These are phyloP conservation scores for Plasmodium ovale DNA, from an alignment of 169 alveolate species.

Conservation along the genomic window DNA sequence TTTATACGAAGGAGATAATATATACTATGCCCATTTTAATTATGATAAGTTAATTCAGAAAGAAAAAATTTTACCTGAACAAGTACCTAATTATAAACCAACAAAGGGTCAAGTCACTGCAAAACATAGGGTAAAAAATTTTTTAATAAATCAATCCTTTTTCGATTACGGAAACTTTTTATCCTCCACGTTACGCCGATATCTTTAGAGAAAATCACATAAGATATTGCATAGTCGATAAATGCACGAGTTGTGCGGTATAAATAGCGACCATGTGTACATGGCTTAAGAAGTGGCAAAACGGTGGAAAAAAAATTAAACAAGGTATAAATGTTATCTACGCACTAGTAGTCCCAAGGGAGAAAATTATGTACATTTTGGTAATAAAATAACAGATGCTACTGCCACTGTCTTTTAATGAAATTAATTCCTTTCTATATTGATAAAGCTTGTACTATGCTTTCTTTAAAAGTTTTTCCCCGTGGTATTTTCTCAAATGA, in stretches of 20 bases:
- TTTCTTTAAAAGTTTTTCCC: slow-evolving; percentile 2
- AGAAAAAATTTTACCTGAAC: slow-evolving; percentile 39
- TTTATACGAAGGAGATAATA: slow-evolving; percentile 68
- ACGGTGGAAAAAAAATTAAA: no score
- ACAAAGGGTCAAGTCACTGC: slow-evolving; percentile 11
- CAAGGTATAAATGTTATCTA: no score
- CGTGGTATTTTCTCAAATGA: neutral
- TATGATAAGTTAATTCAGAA: slow-evolving; percentile 66
- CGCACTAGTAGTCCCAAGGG: no score
- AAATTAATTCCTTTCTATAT: no score
- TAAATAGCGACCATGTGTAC: no score
- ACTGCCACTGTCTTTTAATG: no score
- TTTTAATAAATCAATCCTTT: slow-evolving; percentile 69
- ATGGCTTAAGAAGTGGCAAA: no score
- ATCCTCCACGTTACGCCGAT: slow-evolving; percentile 21
- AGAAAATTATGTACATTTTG: no score
- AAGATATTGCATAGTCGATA: no score
- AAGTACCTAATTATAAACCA: slow-evolving; percentile 45
- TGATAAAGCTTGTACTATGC: neutral
- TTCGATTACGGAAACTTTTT: slow-evolving; percentile 32
- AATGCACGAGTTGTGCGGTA: no score
- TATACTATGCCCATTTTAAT: slow-evolving; percentile 64
- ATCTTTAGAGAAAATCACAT: no score
- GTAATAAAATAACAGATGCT: no score
- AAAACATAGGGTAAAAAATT: slow-evolving; percentile 8